These are phyloP conservation scores for Lotmaria passim DNA, from an alignment of 208 protist species.

Conservation along the genomic window DNA sequence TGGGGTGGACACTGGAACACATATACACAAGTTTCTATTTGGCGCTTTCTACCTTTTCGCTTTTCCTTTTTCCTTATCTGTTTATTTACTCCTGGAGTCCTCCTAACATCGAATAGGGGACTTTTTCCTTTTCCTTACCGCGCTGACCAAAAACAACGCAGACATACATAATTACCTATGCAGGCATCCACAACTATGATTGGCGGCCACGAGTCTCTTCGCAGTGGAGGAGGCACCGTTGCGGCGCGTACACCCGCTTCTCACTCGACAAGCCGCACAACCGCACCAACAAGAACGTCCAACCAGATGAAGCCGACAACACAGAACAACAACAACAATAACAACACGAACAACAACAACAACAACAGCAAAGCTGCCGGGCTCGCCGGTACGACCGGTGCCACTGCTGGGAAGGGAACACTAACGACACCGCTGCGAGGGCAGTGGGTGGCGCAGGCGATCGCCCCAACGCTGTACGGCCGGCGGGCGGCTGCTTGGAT, in stretches of 20 bases:
- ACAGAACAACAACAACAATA: background rate
- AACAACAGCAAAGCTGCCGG: background rate
- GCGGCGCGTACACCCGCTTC: background rate
- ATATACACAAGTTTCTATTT: too few relatives aligned
- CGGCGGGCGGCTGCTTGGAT: conserved; percentile 68
- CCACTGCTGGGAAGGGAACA: background rate
- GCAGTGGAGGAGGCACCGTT: background rate
- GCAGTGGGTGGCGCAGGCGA: conserved; percentile 24
- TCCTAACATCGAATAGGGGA: too few relatives aligned
- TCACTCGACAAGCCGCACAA: background rate
- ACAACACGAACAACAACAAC: background rate
- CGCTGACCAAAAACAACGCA: too few relatives aligned
- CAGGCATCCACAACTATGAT: too few relatives aligned
- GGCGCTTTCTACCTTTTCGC: background rate
- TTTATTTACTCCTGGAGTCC: background rate
- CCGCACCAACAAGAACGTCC: background rate
- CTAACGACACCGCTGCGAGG: conserved; percentile 5
- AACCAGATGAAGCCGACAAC: background rate
- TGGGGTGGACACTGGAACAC: too few relatives aligned
- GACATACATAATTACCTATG: too few relatives aligned
- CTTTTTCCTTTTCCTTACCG: too few relatives aligned
- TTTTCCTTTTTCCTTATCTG: background rate
- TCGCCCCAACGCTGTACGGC: conserved; percentile 40
- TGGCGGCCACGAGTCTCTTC: background rate
- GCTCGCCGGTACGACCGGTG: background rate